Evolutionary conservation across 2,329 filamentous ascomycete genomes (phyloP).

Genomic region (Arthrocladium fulminans): DNA sequence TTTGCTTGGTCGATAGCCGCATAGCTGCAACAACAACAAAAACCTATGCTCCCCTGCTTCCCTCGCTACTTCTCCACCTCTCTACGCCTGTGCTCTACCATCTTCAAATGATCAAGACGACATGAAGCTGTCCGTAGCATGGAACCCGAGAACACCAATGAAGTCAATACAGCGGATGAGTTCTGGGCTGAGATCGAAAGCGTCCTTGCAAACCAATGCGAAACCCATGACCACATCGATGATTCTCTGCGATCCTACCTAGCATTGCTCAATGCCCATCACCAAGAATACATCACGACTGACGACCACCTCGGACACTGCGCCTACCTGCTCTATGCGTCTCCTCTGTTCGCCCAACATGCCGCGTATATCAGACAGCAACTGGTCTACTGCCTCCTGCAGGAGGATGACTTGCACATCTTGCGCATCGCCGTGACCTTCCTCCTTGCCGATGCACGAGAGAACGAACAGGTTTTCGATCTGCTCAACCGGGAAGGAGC

Average conservation of each 20-base stretch:
- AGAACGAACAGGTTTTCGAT: constrained; percentile 68
- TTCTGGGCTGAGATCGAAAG: constrained; percentile 60
- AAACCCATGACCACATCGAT: constrained; percentile 63
- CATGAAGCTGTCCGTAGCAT: constrained; percentile 40
- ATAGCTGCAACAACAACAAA: background rate
- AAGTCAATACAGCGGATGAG: constrained; percentile 69
- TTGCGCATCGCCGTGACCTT: constrained; percentile 76
- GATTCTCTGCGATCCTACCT: constrained; percentile 79
- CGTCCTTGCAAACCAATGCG: constrained; percentile 36
- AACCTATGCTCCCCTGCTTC: background rate
- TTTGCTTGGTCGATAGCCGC: background rate
- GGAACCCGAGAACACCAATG: constrained; percentile 60
- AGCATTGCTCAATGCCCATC: constrained; percentile 40
- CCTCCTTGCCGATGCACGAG: constrained; percentile 75
- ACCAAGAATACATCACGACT: constrained; percentile 9
- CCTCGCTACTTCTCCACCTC: background rate
- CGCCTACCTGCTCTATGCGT: constrained; percentile 67
- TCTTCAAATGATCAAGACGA: constrained; percentile 25
- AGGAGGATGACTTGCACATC: constrained; percentile 77
- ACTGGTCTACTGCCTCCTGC: constrained; percentile 79
- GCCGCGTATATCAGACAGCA: constrained; percentile 83
- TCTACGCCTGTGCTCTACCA: constrained; percentile 2
- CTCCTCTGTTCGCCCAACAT: constrained; percentile 63
- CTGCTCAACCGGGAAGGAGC: constrained; percentile 80
- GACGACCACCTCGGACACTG: constrained; percentile 72